Conservation (phyloP, 352 stramenopile genomes). For the Phytophthora cactorum region DNA sequence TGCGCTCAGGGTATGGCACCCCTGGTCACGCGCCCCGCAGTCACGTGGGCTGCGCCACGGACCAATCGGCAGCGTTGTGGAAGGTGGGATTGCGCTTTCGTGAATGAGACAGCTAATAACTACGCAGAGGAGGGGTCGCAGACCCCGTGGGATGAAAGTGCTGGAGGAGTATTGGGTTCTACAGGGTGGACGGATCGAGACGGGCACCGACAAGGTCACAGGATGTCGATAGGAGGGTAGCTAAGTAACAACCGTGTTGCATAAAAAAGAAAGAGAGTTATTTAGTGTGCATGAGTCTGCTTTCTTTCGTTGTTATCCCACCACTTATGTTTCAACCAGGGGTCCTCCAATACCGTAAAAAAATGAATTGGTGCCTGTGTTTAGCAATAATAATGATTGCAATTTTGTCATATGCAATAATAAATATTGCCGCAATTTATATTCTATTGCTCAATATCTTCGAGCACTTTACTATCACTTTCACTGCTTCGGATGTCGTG, state of each 20-base stretch:
- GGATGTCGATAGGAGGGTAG: no score
- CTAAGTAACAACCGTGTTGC: no score
- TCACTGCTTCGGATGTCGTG: no score
- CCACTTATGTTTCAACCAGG: constrained; percentile 15
- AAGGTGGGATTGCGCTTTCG: background rate
- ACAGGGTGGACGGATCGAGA: background rate
- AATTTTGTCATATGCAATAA: no score
- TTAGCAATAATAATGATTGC: no score
- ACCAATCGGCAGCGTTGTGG: background rate
- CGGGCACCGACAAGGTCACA: background rate
- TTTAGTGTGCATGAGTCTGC: constrained; percentile 14
- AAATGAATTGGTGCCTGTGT: no score
- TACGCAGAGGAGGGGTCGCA: background rate
- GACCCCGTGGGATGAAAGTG: background rate
- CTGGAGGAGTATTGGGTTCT: background rate
- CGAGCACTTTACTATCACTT: no score
- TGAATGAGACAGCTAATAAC: background rate
- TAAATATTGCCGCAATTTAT: no score
- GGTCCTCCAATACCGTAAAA: no score
- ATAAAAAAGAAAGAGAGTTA: no score
- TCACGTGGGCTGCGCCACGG: background rate
- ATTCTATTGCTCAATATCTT: no score
- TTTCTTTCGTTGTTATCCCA: constrained; percentile 25
- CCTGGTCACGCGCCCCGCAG: background rate
- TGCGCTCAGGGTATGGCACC: background rate